phyloP scores from a whole-genome alignment of 2,329 filamentous ascomycete species.

The Parastagonospora avenae region DNA sequence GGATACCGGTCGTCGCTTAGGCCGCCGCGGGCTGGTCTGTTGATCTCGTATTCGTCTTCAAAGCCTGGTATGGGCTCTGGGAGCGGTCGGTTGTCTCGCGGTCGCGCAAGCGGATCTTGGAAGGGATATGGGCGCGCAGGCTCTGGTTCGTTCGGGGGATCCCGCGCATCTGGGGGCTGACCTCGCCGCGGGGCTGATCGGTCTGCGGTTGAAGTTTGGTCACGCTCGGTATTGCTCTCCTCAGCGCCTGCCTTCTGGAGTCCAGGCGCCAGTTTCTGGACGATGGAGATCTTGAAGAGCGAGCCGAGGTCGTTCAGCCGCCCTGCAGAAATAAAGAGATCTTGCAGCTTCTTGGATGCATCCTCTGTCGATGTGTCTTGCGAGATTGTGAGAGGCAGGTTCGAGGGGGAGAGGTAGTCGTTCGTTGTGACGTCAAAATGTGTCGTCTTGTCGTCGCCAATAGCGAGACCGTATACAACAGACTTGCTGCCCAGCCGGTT shows the following conservation, averaged over 20 bases:
- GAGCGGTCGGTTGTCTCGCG: constrained; percentile 62
- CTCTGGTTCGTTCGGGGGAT: constrained; percentile 57
- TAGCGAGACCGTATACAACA: constrained; percentile 78
- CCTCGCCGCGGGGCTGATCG: constrained; percentile 42
- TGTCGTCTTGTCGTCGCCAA: constrained; percentile 80
- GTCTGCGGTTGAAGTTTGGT: constrained; percentile 46
- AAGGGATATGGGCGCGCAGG: constrained; percentile 73
- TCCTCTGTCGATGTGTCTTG: constrained; percentile 55
- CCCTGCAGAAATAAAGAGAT: constrained; percentile 74
- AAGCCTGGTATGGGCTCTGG: constrained; percentile 89
- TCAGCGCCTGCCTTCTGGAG: constrained; percentile 80
- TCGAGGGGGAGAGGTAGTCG: constrained; percentile 73
- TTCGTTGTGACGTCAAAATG: constrained; percentile 75
- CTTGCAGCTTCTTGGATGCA: constrained; percentile 51
- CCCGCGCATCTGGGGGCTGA: constrained; percentile 49
- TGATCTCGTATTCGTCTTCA: constrained; percentile 89
- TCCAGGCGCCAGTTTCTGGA: constrained; percentile 81
- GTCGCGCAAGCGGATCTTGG: constrained; percentile 67
- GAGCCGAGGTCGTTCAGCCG: constrained; percentile 71
- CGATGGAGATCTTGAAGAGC: constrained; percentile 76
- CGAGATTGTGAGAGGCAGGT: constrained; percentile 58
- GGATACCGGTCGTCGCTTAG: constrained; percentile 59
- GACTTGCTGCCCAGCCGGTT: constrained; percentile 82
- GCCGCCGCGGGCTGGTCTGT: constrained; percentile 65
- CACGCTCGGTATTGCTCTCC: constrained; percentile 49